Conservation (phyloP, 345 rosid species). For the Barbarea vulgaris region DNA sequence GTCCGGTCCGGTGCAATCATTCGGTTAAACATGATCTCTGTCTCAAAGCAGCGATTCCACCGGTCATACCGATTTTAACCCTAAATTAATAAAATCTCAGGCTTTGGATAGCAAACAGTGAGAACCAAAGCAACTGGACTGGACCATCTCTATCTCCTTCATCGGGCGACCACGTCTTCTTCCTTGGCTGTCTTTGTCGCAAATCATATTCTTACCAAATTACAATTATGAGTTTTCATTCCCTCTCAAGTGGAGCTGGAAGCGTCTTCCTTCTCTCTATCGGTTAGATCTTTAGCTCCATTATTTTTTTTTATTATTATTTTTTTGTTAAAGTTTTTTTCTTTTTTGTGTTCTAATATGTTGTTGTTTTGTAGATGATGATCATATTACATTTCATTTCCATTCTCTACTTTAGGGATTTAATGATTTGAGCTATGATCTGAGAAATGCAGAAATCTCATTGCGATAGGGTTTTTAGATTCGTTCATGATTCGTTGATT, state of each 20-base stretch:
- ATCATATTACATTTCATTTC: background rate
- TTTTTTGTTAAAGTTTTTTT: too few relatives aligned
- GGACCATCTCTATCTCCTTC: background rate
- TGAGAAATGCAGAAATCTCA: background rate
- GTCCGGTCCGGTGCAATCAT: too few relatives aligned
- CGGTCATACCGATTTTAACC: too few relatives aligned
- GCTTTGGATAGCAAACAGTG: background rate
- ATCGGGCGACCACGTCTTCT: background rate
- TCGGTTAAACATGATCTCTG: too few relatives aligned
- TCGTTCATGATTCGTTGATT: too few relatives aligned
- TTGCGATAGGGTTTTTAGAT: background rate
- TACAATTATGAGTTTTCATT: background rate
- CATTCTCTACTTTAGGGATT: background rate
- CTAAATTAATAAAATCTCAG: background rate
- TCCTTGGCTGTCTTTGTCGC: background rate
- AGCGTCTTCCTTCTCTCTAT: background rate
- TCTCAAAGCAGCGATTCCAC: too few relatives aligned
- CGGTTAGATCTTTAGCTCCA: conserved; percentile 18
- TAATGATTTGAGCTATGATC: background rate
- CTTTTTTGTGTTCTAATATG: too few relatives aligned
- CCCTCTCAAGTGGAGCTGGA: background rate
- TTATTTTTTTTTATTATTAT: too few relatives aligned
- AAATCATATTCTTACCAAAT: background rate
- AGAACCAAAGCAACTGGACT: background rate
- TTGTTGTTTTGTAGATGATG: background rate